Evolutionary conservation across 805 yeast genomes (phyloP).

Genomic region (Ogataea chonburiensis): DNA sequence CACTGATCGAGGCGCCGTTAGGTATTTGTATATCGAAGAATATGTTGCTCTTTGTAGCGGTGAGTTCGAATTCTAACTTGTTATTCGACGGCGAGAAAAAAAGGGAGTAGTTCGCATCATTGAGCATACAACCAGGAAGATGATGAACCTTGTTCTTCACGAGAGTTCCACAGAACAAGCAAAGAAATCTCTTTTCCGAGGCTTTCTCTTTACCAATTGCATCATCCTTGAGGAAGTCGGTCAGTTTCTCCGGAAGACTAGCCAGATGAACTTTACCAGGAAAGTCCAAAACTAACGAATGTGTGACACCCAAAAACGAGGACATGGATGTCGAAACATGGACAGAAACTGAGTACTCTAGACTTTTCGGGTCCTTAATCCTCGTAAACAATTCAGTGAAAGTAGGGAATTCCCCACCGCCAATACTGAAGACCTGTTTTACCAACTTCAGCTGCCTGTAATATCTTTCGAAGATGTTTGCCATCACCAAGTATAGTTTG

Average conservation of each 20-base stretch:
- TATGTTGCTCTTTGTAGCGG: constrained; percentile 26
- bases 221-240: constrained; percentile 48
- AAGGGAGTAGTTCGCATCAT: constrained; percentile 22
- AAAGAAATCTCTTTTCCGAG: constrained; percentile 18
- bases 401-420: constrained; percentile 25
- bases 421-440: constrained; percentile 28
- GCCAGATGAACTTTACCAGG: constrained; percentile 28
- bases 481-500: constrained; percentile 39
- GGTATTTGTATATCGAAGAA: constrained; percentile 32
- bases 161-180: constrained; percentile 29
- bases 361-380: constrained; percentile 13
- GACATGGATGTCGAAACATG: constrained; percentile 14
- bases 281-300: constrained; percentile 34
- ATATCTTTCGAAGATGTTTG: constrained; percentile 33
- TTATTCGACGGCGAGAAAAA: constrained; percentile 32
- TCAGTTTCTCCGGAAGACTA: constrained; percentile 34
- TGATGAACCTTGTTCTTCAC: constrained; percentile 19
- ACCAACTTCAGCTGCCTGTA: constrained; percentile 34
- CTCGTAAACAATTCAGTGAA: constrained; percentile 25
- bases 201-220: constrained; percentile 33
- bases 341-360: constrained; percentile 23
- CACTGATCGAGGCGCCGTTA: constrained; percentile 25
- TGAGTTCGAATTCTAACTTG: constrained; percentile 19
- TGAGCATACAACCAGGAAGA: constrained; percentile 21
- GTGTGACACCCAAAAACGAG: constrained; percentile 22